A percentile compares a stretch with the other conserved stretches of the same genome.
phyloP scores from a whole-genome alignment of 331 rosid genomes.

The Acacia concinna region DNA sequence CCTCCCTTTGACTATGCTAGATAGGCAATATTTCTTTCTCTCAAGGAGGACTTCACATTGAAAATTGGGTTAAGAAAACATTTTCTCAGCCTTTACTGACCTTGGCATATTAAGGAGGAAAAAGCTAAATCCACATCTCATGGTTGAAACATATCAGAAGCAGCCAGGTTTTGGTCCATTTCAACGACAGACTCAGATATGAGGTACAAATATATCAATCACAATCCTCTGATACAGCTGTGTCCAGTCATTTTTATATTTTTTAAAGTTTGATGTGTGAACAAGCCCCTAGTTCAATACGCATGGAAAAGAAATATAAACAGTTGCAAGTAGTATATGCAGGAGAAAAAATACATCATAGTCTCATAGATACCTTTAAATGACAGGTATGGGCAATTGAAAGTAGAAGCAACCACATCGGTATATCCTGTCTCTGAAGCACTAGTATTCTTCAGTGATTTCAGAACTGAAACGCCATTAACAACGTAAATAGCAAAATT shows the following conservation, averaged over 20 bases:
- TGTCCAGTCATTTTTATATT: background rate
- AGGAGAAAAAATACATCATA: background rate
- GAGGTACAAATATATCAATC: background rate
- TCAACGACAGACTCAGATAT: background rate
- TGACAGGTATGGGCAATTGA: constrained; percentile 65
- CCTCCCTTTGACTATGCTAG: background rate
- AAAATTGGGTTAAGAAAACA: background rate
- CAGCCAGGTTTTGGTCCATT: background rate
- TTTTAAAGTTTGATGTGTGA: background rate
- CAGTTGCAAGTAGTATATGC: background rate
- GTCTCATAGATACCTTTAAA: constrained; percentile 60
- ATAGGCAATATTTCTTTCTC: background rate
- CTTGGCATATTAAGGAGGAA: background rate
- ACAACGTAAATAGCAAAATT: constrained; percentile 72
- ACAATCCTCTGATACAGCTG: background rate
- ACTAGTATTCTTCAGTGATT: constrained; percentile 48
- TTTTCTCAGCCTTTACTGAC: background rate
- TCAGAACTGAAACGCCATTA: constrained; percentile 62
- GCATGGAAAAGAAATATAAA: background rate
- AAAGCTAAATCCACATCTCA: background rate
- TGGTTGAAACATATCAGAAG: background rate
- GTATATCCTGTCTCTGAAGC: constrained; percentile 38
- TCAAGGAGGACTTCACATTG: background rate
- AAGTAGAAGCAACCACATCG: constrained; percentile 51
- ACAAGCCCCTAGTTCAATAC: background rate